These are phyloP conservation scores for Epichloe typhina DNA, from an alignment of 2,329 filamentous ascomycete species.

Conservation along the genomic window DNA sequence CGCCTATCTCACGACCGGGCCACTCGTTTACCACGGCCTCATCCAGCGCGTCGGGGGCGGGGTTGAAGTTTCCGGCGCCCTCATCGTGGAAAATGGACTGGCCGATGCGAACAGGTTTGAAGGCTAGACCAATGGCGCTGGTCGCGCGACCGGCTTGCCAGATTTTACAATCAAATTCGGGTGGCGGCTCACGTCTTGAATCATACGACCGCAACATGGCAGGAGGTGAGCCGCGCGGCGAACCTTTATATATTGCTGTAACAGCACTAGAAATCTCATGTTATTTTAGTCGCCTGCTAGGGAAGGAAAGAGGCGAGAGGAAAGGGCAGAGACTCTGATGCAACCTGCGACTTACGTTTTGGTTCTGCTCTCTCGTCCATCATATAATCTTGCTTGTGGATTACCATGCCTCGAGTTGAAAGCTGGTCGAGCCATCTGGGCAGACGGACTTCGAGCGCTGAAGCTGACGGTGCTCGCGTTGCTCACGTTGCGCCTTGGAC, in stretches of 20 bases:
- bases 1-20: conserved; percentile 84
- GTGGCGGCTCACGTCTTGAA: conserved; percentile 77
- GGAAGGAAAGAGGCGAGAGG: neutral
- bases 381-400: conserved; percentile 77
- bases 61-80: conserved; percentile 84
- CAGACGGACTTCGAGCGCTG: conserved; percentile 50
- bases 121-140: conserved; percentile 77
- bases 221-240: conserved; percentile 51
- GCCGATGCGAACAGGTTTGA: conserved; percentile 90
- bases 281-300: neutral
- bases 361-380: conserved; percentile 69
- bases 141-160: conserved; percentile 98
- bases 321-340: neutral
- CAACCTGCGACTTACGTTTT: conserved; percentile 59
- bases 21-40: conserved; percentile 89
- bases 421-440: conserved; percentile 38
- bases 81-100: conserved; percentile 93
- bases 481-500: conserved; percentile 52
- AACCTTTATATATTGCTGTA: conserved; percentile 82
- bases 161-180: conserved; percentile 87
- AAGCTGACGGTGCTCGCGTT: conserved; percentile 76
- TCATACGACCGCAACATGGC: conserved; percentile 86
- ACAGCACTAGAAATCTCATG: conserved; percentile 48
- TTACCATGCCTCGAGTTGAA: conserved; percentile 57
- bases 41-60: conserved; percentile 70